Base-by-base conservation (phyloP, 1,284 basidiomycete species). In the Sphaerobolus stellatus region DNA sequence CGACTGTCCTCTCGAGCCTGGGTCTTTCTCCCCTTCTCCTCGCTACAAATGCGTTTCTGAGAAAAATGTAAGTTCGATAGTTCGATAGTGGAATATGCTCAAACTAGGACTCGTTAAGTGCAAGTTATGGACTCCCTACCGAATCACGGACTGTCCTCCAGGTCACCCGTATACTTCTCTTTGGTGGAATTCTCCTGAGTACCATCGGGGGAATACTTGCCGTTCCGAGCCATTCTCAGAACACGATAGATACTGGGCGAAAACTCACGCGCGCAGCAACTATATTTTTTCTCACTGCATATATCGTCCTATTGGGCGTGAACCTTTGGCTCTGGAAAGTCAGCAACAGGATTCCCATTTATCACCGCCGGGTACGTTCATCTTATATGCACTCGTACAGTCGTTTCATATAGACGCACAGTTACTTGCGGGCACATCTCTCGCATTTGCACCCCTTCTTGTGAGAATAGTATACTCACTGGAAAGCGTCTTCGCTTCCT, bases 31-130 rank as follows among this genome's bases (percentile, higher is more conserved):
- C 79, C 0, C 68, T 88, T 14, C 63, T 86, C 49, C 62, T 84
- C 33, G 75, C 81, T 4, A 77, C 81, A 0, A 62, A 85, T 25
- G 83, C 83, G 3, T 79, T 87, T 61, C 62, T 86, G 48, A 76
- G 79, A 48, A 79, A 81, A 58, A 76, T 79, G 85, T 86, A 71
- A 60, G 83, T 75, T n/a, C n/a, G n/a, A n/a, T n/a, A n/a, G n/a
- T n/a, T n/a, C n/a, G n/a, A n/a, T n/a, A n/a, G n/a, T 24, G 18
- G 13, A 14, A 43, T 43, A 13, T 22, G 28, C 4, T 5, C 9
- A 14, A 4, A 43, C 20, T 14, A 43, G 5, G 41, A 11, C 11
- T 7, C 5, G 9, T 24, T 43, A 24, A 24, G 28, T 11, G 28
- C 22, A n/a, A 11, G 22, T 14, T 43, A 6, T 43, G 11, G 18